These are phyloP conservation scores for Blastobotrys apis DNA, from an alignment of 1,139 yeast species.

Conservation along the genomic window DNA sequence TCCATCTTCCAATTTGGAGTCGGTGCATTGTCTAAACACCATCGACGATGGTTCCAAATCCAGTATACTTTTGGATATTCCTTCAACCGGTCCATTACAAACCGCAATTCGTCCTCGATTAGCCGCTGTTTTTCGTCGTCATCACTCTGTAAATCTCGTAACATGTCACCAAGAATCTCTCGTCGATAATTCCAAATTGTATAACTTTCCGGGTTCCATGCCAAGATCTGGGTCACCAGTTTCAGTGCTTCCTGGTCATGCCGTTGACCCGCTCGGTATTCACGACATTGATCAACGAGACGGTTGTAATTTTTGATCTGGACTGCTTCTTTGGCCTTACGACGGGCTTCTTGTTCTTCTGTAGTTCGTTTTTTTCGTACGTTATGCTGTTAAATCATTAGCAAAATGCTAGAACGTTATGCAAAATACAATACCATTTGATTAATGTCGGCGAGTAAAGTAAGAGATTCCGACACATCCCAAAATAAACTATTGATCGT, in stretches of 20 bases:
- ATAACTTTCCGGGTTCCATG: conserved; percentile 79
- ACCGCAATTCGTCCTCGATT: conserved; percentile 57
- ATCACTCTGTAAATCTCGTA: conserved; percentile 24
- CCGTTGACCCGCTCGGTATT: conserved; percentile 15
- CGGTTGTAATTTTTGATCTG: conserved; percentile 54
- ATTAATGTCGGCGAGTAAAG: too few species aligned
- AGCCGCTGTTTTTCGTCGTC: conserved; percentile 33
- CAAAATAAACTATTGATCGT: too few species aligned
- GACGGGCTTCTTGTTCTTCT: conserved; percentile 47
- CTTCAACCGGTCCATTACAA: conserved; percentile 56
- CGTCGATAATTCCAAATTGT: conserved; percentile 89
- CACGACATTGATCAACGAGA: conserved; percentile 37
- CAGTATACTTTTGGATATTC: conserved; percentile 86
- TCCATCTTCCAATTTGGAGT: conserved; percentile 64
- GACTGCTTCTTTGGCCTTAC: conserved; percentile 46
- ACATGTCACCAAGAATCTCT: conserved; percentile 50
- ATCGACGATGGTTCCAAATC: conserved; percentile 91
- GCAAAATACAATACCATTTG: too few species aligned
- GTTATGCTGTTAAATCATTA: too few species aligned
- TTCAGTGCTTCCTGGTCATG: conserved; percentile 46
- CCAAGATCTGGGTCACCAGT: conserved; percentile 53
- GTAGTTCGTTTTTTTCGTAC: conserved; percentile 57
- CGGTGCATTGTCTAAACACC: conserved; percentile 66
- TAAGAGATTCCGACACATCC: too few species aligned
- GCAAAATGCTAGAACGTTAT: too few species aligned